A percentile compares a stretch with the other conserved stretches of the same genome.
Conservation (phyloP, 306 rosid species). For the Fragaria vesca region DNA sequence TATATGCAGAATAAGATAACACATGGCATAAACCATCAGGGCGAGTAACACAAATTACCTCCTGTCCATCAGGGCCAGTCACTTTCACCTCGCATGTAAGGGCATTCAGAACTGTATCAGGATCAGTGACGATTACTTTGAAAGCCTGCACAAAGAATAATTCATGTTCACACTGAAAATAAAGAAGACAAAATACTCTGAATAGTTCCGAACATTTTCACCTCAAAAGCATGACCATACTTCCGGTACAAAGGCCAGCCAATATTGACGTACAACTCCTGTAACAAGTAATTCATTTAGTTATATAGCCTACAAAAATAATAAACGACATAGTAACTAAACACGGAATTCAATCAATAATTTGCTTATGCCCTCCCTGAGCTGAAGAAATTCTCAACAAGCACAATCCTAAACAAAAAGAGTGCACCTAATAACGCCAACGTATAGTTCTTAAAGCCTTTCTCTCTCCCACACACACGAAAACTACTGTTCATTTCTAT, state of each 20-base stretch:
- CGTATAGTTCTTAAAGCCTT: too few species aligned
- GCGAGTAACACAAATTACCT: slow-evolving; percentile 45
- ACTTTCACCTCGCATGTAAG: slow-evolving; percentile 87
- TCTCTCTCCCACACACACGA: too few species aligned
- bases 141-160: slow-evolving; percentile 63
- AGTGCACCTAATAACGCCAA: too few species aligned
- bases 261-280: slow-evolving; percentile 84
- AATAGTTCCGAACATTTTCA: slow-evolving; percentile 8
- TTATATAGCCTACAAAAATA: too few species aligned
- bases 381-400: too few species aligned
- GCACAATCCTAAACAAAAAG: too few species aligned
- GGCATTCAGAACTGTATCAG: slow-evolving; percentile 72
- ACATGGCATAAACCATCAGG: not conserved
- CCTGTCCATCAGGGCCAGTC: slow-evolving; percentile 84
- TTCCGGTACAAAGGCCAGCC: slow-evolving; percentile 98
- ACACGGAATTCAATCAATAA: too few species aligned
- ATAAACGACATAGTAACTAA: too few species aligned
- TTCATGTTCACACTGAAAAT: slow-evolving; percentile 14
- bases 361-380: too few species aligned
- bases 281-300: slow-evolving; percentile 28
- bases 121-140: slow-evolving; percentile 80
- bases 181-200: not conserved
- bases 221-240: slow-evolving; percentile 98
- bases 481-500: too few species aligned
- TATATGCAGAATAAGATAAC: not conserved